Evolutionary conservation across 257 asterid genomes (phyloP).

Genomic region (Jacaranda mimosifolia): DNA sequence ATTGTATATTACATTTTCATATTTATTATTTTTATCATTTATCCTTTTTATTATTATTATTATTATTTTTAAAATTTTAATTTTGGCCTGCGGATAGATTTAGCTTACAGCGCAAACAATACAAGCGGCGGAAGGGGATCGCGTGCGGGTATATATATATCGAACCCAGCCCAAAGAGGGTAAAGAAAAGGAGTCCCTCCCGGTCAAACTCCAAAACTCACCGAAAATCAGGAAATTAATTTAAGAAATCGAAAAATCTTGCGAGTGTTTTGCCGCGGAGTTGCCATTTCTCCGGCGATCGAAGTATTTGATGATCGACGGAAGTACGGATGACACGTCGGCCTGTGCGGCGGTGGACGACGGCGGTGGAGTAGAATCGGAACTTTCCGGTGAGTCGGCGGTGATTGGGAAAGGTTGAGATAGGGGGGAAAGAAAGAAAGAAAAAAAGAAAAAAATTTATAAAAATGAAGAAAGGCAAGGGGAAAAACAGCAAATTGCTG

Average conservation of each 20-base stretch:
- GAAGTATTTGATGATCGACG: slow-evolving; percentile 55
- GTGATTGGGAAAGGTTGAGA: slow-evolving; percentile 47
- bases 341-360: slow-evolving; percentile 64
- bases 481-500: slow-evolving; percentile 63
- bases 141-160: slow-evolving; percentile 43
- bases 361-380: slow-evolving; percentile 59
- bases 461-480: slow-evolving; percentile 66
- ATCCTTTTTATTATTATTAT: neutral
- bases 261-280: slow-evolving; percentile 37
- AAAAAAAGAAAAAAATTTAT: neutral
- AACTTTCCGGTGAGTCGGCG: slow-evolving; percentile 48
- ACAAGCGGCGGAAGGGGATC: slow-evolving; percentile 44
- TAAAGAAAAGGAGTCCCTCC: slow-evolving; percentile 40
- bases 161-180: slow-evolving; percentile 45
- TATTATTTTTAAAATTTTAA: neutral
- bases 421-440: neutral
- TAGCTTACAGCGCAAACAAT: slow-evolving; percentile 38
- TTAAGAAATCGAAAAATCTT: slow-evolving; percentile 36
- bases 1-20: neutral
- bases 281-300: slow-evolving; percentile 51
- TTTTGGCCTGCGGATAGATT: slow-evolving; percentile 41
- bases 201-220: slow-evolving; percentile 54
- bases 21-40: neutral
- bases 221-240: slow-evolving; percentile 4
- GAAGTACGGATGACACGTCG: slow-evolving; percentile 47